Percentiles rank a stretch among this genome's conserved stretches.
These are phyloP conservation scores for Lepraria neglecta DNA, from an alignment of 495 filamentous ascomycete genomes.

Conservation along the genomic window DNA sequence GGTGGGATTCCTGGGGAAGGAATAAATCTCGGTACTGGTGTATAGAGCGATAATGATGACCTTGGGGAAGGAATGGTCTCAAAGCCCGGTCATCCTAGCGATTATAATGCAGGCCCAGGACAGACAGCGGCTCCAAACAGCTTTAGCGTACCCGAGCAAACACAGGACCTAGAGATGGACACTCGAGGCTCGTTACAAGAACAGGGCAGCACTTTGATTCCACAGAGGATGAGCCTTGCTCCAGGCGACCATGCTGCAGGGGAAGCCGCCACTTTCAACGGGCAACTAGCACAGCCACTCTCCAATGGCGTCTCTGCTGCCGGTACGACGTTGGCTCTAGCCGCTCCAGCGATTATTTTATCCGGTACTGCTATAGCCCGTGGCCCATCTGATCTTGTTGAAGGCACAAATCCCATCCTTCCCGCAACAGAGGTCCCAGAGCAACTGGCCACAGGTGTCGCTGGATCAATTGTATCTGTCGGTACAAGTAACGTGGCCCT, in stretches of 20 bases:
- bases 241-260: too few relatives aligned
- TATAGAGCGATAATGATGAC: not conserved
- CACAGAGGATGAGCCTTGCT: too few relatives aligned
- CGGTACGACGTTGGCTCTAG: conserved; percentile 10
- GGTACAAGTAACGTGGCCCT: not conserved
- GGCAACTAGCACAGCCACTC: not conserved
- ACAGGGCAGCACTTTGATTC: too few relatives aligned
- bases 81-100: not conserved
- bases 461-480: not conserved
- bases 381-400: not conserved
- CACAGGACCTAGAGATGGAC: too few relatives aligned
- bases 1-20: too few relatives aligned
- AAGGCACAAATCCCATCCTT: conserved; percentile 2
- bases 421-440: too few relatives aligned
- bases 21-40: too few relatives aligned
- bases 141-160: too few relatives aligned
- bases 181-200: too few relatives aligned
- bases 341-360: not conserved
- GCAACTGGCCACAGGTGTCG: too few relatives aligned
- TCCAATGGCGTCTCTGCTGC: conserved; percentile 3
- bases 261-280: not conserved
- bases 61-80: not conserved
- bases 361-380: not conserved
- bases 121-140: too few relatives aligned
- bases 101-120: too few relatives aligned